phyloP scores from a whole-genome alignment of 805 yeast genomes.

The Clavispora fructus region DNA sequence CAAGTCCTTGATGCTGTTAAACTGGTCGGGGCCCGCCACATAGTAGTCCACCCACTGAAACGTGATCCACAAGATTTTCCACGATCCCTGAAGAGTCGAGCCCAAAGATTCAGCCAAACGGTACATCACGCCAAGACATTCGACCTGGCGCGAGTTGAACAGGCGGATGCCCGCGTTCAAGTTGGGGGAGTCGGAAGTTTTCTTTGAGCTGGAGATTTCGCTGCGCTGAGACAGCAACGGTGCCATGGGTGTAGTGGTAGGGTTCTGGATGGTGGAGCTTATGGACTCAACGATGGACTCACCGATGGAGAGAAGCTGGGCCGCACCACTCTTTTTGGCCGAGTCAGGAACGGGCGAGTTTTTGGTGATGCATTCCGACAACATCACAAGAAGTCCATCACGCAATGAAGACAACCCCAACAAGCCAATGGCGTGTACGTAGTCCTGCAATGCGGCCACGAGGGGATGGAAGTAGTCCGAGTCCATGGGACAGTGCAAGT shows the following conservation, averaged over 20 bases:
- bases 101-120: constrained; percentile 83
- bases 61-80: constrained; percentile 58
- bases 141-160: constrained; percentile 62
- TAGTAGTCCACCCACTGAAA: constrained; percentile 77
- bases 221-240: neutral
- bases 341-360: constrained; percentile 6
- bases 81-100: constrained; percentile 57
- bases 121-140: constrained; percentile 71
- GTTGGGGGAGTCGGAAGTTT: neutral
- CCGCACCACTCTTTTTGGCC: constrained; percentile 1
- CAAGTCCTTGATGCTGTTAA: constrained; percentile 19
- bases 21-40: constrained; percentile 50
- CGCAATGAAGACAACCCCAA: constrained; percentile 53
- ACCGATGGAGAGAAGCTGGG: constrained; percentile 38
- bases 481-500: constrained; percentile 64
- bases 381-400: constrained; percentile 39
- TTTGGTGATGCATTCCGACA: constrained; percentile 36
- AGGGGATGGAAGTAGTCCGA: constrained; percentile 61
- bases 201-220: neutral
- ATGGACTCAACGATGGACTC: constrained; percentile 50
- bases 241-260: neutral
- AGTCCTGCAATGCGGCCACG: constrained; percentile 70
- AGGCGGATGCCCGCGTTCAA: neutral
- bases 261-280: constrained; percentile 35
- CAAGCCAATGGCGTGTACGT: constrained; percentile 79